Conservation (phyloP, 2,329 filamentous ascomycete species). For the Arthroderma sp. region DNA sequence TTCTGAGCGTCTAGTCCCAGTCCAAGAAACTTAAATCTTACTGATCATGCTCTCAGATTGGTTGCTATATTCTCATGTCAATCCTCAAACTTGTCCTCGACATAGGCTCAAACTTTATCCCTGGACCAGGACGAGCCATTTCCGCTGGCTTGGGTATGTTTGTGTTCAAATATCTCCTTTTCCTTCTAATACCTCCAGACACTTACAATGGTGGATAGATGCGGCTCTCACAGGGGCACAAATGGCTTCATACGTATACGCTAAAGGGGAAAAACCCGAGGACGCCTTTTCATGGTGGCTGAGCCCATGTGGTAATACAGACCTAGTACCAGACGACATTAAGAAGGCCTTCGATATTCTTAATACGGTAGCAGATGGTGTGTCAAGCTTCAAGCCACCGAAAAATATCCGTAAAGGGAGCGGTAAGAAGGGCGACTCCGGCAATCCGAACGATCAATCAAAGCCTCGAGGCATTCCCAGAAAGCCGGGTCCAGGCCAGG, state of each 20-base stretch:
- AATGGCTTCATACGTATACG: background rate
- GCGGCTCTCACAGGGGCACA: background rate
- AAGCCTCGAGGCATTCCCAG: background rate
- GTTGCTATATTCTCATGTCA: constrained; percentile 3
- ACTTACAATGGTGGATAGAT: background rate
- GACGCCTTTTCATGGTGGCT: background rate
- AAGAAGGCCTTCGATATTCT: constrained; percentile 1
- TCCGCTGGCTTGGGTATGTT: constrained; percentile 1
- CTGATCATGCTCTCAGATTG: constrained; percentile 2
- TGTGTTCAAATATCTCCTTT: background rate
- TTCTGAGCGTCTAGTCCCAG: background rate
- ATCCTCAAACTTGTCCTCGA: constrained; percentile 3
- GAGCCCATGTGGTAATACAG: background rate
- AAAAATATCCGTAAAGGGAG: constrained; percentile 1
- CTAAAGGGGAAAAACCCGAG: background rate
- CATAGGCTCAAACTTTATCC: constrained; percentile 1
- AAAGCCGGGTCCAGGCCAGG: background rate
- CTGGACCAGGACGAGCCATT: background rate
- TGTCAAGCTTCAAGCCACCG: constrained; percentile 1
- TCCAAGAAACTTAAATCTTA: background rate
- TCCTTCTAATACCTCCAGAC: background rate
- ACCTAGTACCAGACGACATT: background rate
- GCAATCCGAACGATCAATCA: constrained; percentile 1
- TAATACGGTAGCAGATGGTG: background rate
- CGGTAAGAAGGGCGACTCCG: constrained; percentile 1